Percentiles rank a stretch among this genome's conserved stretches.
Evolutionary conservation across 1,284 basidiomycete species (phyloP).

Genomic region (Moesziomyces sp.): DNA sequence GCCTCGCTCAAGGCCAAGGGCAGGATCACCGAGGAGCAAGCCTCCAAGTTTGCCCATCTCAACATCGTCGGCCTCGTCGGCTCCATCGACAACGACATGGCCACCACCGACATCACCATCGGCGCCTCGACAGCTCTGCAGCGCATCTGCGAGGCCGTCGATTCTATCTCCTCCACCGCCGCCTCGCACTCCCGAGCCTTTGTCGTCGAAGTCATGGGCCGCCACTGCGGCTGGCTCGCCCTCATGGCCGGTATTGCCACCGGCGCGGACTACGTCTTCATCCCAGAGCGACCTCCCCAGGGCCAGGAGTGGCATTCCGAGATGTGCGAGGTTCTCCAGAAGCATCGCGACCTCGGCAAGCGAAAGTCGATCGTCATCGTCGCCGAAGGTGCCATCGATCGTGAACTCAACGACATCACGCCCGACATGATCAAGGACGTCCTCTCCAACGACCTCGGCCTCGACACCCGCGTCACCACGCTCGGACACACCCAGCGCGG

Average conservation of each 20-base stretch:
- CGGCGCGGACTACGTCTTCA: constrained; percentile 96
- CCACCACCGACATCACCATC: constrained; percentile 95
- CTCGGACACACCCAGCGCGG: constrained; percentile 97
- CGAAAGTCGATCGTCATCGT: constrained; percentile 98
- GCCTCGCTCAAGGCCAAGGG: constrained; percentile 75
- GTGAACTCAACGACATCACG: constrained; percentile 86
- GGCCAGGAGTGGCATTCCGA: constrained; percentile 85
- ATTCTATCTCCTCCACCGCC: constrained; percentile 97
- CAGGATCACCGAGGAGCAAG: constrained; percentile 81
- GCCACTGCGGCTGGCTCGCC: constrained; percentile 97
- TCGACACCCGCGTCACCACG: constrained; percentile 97
- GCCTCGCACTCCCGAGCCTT: constrained; percentile 96
- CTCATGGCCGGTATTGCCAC: constrained; percentile 91
- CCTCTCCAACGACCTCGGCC: constrained; percentile 83
- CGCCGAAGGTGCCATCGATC: constrained; percentile 92
- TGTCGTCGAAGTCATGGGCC: constrained; percentile 98
- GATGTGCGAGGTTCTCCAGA: constrained; percentile 87
- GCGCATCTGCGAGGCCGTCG: constrained; percentile 95
- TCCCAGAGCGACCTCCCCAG: constrained; percentile 89
- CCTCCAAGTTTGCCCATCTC: constrained; percentile 79
- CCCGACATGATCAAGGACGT: constrained; percentile 90
- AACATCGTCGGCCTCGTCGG: constrained; percentile 97
- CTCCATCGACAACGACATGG: constrained; percentile 99
- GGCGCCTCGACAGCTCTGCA: constrained; percentile 94
- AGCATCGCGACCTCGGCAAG: constrained; percentile 93